Evolutionary conservation across 2,329 filamentous ascomycete species (phyloP), one percentile per base, ranked within the genome.

Genomic region (Alternaria burnsii): DNA sequence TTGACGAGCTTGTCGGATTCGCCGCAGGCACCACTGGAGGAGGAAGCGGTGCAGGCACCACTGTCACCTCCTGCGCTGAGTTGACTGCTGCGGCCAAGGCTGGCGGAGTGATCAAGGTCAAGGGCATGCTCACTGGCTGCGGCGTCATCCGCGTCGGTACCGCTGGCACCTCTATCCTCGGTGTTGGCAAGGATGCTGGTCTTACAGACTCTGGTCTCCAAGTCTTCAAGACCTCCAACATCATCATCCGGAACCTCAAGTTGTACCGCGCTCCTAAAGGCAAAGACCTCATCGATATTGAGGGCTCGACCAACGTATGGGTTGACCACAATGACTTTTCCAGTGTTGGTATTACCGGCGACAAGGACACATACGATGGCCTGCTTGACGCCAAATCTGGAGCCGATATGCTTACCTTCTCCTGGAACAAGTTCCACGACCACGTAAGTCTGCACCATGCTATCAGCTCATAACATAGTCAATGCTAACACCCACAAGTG

Each of bases 251-350:
- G 36, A 90, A 90, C 81, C 72, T 90, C 61, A 87, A 89, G 67
- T 77, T 83, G 62, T 85, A 87, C 71, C 86, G 88, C 32, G 72
- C 82, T 14, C 87, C 87, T 10, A 74, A 76, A 26, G 82, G 85
- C 62, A 87, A 87, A 20, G 88, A 89, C 67, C 86, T 85, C 59
- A 84, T 90, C 66, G 84, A 83, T 63, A 85, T 89, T 60, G 84
- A 89, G 75, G 74, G 72, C 12, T 83, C 84, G 2, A 85, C 75
- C 58, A 88, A 89, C 65, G 81, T 76, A 50, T 75, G 88, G 89
- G 79, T 91, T 50, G 89, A 91, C 77, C 88, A 91, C 80, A 83
- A 83, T 72, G 88, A 91, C 65, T 81, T 91, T 32, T 87, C 84
- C 3, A 87, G 85, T 40, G 83, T 89, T 11, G 74, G 74, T 26